Base-by-base conservation (phyloP, 805 yeast species). In the Yamadazyma philogaea region DNA sequence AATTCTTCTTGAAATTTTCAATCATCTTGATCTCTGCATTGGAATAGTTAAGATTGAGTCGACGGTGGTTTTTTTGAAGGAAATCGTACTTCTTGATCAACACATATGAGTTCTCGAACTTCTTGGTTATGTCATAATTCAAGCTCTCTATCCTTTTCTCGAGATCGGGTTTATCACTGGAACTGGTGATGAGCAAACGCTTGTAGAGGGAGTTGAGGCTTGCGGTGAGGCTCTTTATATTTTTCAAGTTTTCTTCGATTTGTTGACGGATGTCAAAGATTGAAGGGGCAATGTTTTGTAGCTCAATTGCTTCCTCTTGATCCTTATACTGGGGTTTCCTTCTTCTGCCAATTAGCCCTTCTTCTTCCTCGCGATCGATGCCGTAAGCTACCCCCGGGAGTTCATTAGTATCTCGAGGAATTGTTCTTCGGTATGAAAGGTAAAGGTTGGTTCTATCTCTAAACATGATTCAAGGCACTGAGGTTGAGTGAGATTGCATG, bases 401-500 rank as follows among this genome's bases (percentile, higher is more conserved):
- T 30, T 35, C 45, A 49, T 17, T 68, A 66, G 47, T 32, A 38
- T 34, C 51, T 19, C 89, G 89, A 0, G 96, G 95, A 44, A 82
- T 84, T 8, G 98, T 89, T 46, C 93, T 79, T 49, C 99, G 79
- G 59, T 86, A 91, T 35, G 97, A 88, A 17, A 89, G 69, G 62
- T 75, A 91, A 50, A 91, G 74, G 57, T 90, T 91, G n/a, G 99
- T 93, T 60, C 97, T 74, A 65, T 93, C 98, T 60, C 98, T 75
- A 57, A 85, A 87, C 96, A 91, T 41, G 30, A 19, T 12, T 20
- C 10, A n/a, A 7, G 12, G 26, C 16, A 19, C 12, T 31, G 34
- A 15, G 21, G 16, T 31, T 31, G 34, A 11, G 24, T 17, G 16
- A 4, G 28, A n/a, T n/a, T n/a, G n/a, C n/a, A n/a, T n/a, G n/a